Base-by-base conservation (phyloP, 1,284 basidiomycete species). In the Xerocomus minutiporus region DNA sequence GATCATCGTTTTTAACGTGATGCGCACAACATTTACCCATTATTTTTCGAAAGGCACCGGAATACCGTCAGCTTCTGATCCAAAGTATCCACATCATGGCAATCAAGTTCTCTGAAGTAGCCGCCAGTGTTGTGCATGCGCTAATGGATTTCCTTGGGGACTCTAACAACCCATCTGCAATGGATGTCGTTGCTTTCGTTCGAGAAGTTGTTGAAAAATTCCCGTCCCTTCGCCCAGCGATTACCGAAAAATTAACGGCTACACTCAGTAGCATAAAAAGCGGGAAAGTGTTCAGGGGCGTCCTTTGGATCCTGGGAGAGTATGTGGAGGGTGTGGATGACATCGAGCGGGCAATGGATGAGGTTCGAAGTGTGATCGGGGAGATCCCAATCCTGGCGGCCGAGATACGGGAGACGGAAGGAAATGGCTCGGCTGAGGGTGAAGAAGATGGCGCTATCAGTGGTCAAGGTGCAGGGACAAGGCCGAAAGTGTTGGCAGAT, bases 111-210 rank as follows among this genome's bases (percentile, higher is more conserved):
- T 94, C 93, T n/a, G 96, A 99, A 70, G 92, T 99, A 13, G 96
- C 96, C 3, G 91, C 91, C 5, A 94, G 89, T 60, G 96, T 99
- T 45, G 94, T 99, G 0, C 91, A 96, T 61, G 95, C 95, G 3
- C 80, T 99, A 50, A 97, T 99, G 93, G 94, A 98, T 66, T 99
- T 99, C 83, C 81, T 99, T 36, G 93, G 94, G 29, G 96, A 99
- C 73, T 88, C 92, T 5, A 95, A 88, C 75, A 97, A 97, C 74
- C 90, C 94, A 1, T 93, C 92, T 8, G 94, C 96, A 0, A 81
- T 97, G 40, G 96, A 98, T 65, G 96, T 98, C 44, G 94, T 98
- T 52, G 81, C 94, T 2, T 98, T 98, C 68, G 94, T 98, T 50
- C 85, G 93, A 26, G 95, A 99, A 73, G 95, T 99, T 23, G 96